These are phyloP conservation scores for Russula olivacea DNA, from an alignment of 768 basidiomycete species.

Conservation along the genomic window DNA sequence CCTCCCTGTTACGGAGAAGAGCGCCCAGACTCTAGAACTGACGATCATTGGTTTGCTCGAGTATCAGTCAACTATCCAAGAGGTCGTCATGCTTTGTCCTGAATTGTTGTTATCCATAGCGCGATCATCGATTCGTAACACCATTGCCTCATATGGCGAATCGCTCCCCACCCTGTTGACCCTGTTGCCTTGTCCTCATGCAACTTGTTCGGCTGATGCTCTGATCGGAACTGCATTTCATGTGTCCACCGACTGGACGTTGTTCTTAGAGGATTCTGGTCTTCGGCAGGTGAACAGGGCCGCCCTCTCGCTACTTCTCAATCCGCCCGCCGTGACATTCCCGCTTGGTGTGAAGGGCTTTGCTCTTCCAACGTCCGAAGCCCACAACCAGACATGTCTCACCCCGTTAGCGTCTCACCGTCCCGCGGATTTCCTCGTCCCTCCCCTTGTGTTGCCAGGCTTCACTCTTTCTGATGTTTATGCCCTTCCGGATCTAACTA, in stretches of 20 bases:
- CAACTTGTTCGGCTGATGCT: neutral
- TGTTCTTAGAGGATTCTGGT: slow-evolving; percentile 19
- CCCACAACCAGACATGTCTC: slow-evolving; percentile 22
- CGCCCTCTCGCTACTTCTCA: slow-evolving; percentile 10
- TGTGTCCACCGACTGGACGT: slow-evolving; percentile 13
- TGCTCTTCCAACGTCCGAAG: neutral
- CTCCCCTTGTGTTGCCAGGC: slow-evolving; percentile 52
- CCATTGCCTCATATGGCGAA: slow-evolving; percentile 4
- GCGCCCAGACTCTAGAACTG: neutral
- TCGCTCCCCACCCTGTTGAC: slow-evolving; percentile 6
- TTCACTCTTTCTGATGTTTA: slow-evolving; percentile 29
- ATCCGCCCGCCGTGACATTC: slow-evolving; percentile 21
- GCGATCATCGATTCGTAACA: slow-evolving; percentile 14
- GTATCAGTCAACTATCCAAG: slow-evolving; percentile 7
- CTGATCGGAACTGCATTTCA: slow-evolving; percentile 13
- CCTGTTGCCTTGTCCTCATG: slow-evolving; percentile 10
- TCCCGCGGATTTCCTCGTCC: slow-evolving; percentile 47
- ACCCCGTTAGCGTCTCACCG: slow-evolving; percentile 31
- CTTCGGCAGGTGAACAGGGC: slow-evolving; percentile 7
- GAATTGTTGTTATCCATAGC: slow-evolving; percentile 16
- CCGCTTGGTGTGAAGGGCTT: slow-evolving; percentile 23
- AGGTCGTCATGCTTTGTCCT: slow-evolving; percentile 22
- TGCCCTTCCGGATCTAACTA: slow-evolving; percentile 20
- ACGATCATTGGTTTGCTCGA: slow-evolving; percentile 6
- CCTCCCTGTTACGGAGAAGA: slow-evolving; percentile 13